phyloP scores from a whole-genome alignment of 495 filamentous ascomycete genomes.

The Aspergillus conjunctus region DNA sequence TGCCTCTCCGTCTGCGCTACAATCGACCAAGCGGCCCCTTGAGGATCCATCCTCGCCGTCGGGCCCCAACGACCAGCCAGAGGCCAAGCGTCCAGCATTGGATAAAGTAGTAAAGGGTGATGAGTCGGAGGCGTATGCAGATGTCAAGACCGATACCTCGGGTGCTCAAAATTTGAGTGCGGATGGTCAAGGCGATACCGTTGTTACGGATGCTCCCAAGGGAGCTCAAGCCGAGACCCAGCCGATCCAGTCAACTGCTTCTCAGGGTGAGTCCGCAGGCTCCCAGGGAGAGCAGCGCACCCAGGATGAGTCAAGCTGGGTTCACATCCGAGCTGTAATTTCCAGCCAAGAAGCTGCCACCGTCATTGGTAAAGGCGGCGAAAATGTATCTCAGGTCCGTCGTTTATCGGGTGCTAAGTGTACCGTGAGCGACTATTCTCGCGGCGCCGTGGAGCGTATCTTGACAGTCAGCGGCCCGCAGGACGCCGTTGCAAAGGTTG shows the following conservation, averaged over 20 bases:
- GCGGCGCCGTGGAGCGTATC: constrained; percentile 95
- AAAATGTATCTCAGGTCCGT: constrained; percentile 95
- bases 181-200: constrained; percentile 63
- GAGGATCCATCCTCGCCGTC: constrained; percentile 96
- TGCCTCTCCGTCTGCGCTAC: constrained; percentile 61
- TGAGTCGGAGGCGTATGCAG: constrained; percentile 50
- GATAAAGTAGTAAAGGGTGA: constrained; percentile 81
- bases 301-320: constrained; percentile 92
- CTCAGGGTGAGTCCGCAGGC: constrained; percentile 54
- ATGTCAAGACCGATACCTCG: constrained; percentile 58
- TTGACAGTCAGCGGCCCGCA: constrained; percentile 94
- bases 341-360: constrained; percentile 96
- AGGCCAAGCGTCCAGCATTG: constrained; percentile 93
- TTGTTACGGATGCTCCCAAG: constrained; percentile 72
- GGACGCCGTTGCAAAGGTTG: constrained; percentile 95
- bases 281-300: constrained; percentile 54
- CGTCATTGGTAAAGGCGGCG: constrained; percentile 96
- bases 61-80: constrained; percentile 85
- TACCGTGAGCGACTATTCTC: constrained; percentile 96
- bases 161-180: constrained; percentile 40
- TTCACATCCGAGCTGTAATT: constrained; percentile 94
- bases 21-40: constrained; percentile 86
- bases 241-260: constrained; percentile 66
- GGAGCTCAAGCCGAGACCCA: constrained; percentile 51
- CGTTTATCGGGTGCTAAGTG: constrained; percentile 92